Percentiles rank a stretch among this genome's conserved stretches.
Evolutionary conservation across 148 eudicot species (phyloP).

Genomic region (Limonium bicolor): DNA sequence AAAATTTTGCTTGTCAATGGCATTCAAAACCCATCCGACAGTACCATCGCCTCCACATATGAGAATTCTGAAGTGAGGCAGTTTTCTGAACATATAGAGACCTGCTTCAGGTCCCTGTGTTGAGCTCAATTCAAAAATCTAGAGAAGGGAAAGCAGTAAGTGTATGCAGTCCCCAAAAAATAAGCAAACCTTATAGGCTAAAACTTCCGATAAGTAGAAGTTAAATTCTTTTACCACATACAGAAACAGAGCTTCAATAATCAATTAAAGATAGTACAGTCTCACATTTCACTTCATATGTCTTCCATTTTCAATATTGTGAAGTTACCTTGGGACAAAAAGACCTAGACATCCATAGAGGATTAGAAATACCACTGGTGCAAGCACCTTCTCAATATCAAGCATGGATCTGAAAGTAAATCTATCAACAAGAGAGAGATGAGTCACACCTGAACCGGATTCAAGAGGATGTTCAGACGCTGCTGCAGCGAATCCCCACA

Average conservation of each 20-base stretch:
- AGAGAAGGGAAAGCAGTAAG: conserved; percentile 7
- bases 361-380: too few species aligned
- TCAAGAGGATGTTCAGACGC: conserved; percentile 72
- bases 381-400: too few species aligned
- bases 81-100: conserved; percentile 69
- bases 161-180: too few species aligned
- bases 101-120: conserved; percentile 85
- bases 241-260: too few species aligned
- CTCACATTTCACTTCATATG: too few species aligned
- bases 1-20: conserved; percentile 83
- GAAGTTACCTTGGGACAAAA: too few species aligned
- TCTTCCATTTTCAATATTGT: too few species aligned
- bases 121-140: conserved; percentile 87
- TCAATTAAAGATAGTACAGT: too few species aligned
- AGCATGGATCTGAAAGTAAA: background rate
- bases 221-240: too few species aligned
- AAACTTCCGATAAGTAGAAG: too few species aligned
- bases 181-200: too few species aligned
- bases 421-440: background rate
- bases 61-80: conserved; percentile 82
- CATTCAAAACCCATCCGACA: conserved; percentile 91
- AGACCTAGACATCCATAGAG: too few species aligned
- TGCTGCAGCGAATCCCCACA: conserved; percentile 68
- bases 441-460: conserved; percentile 78
- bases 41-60: conserved; percentile 98